phyloP scores from a whole-genome alignment of 2,329 filamentous ascomycete genomes.

The Colletotrichum spinosum region DNA sequence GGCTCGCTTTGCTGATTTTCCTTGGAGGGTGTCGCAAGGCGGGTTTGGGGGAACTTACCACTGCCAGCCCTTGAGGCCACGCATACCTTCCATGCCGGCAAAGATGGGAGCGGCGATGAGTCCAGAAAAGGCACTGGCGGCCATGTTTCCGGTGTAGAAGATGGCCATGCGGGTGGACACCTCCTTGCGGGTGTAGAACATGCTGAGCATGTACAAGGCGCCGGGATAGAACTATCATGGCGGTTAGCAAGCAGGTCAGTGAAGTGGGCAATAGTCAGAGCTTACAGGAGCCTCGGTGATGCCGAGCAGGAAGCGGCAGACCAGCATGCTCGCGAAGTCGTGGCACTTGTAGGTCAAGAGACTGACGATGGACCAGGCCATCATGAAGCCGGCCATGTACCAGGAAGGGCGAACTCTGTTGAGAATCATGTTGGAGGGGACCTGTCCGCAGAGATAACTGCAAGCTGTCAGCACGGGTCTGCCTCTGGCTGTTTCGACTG shows the following conservation, averaged over 20 bases:
- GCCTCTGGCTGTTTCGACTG: not conserved
- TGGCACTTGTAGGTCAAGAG: conserved; percentile 37
- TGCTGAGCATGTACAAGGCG: conserved; percentile 37
- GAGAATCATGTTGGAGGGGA: conserved; percentile 51
- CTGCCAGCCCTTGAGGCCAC: conserved; percentile 54
- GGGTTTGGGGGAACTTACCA: conserved; percentile 45
- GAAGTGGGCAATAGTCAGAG: not conserved
- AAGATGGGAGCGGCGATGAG: conserved; percentile 58
- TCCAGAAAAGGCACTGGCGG: conserved; percentile 57
- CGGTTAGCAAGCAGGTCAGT: too few relatives aligned
- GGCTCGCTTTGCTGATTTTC: not conserved
- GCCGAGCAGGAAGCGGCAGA: conserved; percentile 37
- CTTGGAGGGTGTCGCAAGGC: not conserved
- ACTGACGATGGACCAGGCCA: conserved; percentile 38
- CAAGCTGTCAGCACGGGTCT: not conserved
- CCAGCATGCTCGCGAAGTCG: conserved; percentile 32
- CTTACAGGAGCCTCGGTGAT: conserved; percentile 37
- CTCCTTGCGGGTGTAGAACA: conserved; percentile 39
- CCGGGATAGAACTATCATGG: conserved; percentile 36
- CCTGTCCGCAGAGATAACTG: conserved; percentile 36
- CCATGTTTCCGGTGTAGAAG: conserved; percentile 57
- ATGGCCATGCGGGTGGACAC: conserved; percentile 51
- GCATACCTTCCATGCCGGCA: conserved; percentile 52
- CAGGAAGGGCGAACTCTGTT: conserved; percentile 43
- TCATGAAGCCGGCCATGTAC: conserved; percentile 38